phyloP scores from a whole-genome alignment of 352 stramenopile species.

The Elongisporangium prolatum region DNA sequence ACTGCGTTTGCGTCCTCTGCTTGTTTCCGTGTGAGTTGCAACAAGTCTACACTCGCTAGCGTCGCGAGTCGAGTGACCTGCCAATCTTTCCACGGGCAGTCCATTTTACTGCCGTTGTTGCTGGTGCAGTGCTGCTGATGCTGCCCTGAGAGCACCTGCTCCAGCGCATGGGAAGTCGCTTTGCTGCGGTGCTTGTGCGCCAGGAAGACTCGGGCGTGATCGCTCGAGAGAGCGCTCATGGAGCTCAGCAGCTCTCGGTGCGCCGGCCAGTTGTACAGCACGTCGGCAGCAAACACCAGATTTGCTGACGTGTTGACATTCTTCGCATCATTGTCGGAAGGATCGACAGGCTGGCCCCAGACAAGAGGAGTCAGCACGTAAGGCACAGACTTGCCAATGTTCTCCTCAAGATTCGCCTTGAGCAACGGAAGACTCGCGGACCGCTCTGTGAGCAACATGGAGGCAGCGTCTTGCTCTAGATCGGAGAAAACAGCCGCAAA shows the following conservation, averaged over 20 bases:
- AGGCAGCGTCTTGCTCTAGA: not conserved
- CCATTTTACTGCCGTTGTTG: not conserved
- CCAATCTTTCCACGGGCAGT: constrained; percentile 23
- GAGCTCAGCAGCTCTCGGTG: constrained; percentile 41
- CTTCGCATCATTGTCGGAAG: not conserved
- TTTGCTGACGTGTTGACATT: constrained; percentile 4
- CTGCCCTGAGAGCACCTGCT: constrained; percentile 15
- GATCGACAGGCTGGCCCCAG: constrained; percentile 21
- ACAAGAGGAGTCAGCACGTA: constrained; percentile 15
- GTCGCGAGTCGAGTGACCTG: constrained; percentile 9
- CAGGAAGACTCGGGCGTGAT: constrained; percentile 18
- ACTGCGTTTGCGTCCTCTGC: not conserved
- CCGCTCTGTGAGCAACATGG: constrained; percentile 35
- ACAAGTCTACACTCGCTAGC: constrained; percentile 11
- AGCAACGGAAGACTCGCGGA: constrained; percentile 20
- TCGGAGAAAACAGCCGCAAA: constrained; percentile 4
- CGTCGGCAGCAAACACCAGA: constrained; percentile 44
- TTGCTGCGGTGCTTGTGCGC: constrained; percentile 51
- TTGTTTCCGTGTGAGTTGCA: not conserved
- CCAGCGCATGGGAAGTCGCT: constrained; percentile 17
- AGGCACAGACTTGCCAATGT: constrained; percentile 2
- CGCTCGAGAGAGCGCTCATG: constrained; percentile 9
- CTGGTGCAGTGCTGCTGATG: not conserved
- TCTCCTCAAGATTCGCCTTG: constrained; percentile 23
- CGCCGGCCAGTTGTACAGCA: constrained; percentile 57